Base-by-base conservation (phyloP, 352 stramenopile genomes). In the Discostella stelligera region DNA sequence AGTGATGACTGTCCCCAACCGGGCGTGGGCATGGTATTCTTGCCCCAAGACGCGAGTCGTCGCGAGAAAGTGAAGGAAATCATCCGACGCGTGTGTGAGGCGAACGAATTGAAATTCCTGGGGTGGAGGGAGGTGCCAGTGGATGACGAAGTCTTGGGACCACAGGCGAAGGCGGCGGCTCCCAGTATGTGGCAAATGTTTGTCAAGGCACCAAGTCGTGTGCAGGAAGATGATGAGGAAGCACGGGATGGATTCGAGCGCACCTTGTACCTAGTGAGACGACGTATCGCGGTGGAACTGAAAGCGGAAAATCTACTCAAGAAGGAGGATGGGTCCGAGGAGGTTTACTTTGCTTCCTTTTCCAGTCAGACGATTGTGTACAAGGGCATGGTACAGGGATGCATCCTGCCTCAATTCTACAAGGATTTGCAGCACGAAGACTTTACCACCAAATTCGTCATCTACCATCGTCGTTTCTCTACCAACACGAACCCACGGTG, bases 401-500 rank as follows among this genome's bases (percentile, higher is more conserved):
- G 74, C 44, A 83, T 94, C 18, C 77, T 97, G 21, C 73, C 79
- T 39, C 74, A 85, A 67, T 96, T 95, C 82, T 97, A 96, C 82
- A 86, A 89, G 49, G 94, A 97, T 83, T 82, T 97, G 32, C 66
- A 74, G 52, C 90, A 96, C 79, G 65, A 73, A 39, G 83, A 93
- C 48, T 98, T 97, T 70, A 94, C 89, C 37, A 97, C 95, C 48
- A 95, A 97, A 79, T 97, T 98, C 67, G 95, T 95, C 52, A 93
- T 99, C 23, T 97, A 98, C 37, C 96, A 99, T 87, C 96, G 95
- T 77, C 94, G 96, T 4, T 98, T 98, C 89, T 97, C 91, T 0
- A 98, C 95, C 48, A 98, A 98, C 83, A 98, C 95, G 52, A 97
- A 96, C 74, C 95, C 95, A 37, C 70, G 82, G 1, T 98, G 96